These are phyloP conservation scores for Lepiota venenata DNA, from an alignment of 768 basidiomycete genomes.

Conservation along the genomic window DNA sequence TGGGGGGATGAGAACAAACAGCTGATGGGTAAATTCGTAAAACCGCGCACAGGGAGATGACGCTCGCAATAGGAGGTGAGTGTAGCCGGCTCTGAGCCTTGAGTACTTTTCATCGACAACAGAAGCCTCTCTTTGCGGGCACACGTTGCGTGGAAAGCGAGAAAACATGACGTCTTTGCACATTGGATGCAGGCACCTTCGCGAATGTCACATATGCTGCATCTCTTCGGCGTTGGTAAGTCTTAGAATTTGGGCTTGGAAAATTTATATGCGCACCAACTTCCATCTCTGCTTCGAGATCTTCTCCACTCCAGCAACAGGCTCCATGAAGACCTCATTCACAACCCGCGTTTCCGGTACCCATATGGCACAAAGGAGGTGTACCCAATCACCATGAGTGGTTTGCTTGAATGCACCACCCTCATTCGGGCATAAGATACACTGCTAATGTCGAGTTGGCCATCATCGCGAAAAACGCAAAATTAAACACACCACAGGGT, in stretches of 20 bases:
- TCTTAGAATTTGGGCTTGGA: not conserved
- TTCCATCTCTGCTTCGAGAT: slow-evolving; percentile 94
- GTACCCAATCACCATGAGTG: slow-evolving; percentile 88
- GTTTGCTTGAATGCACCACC: slow-evolving; percentile 99
- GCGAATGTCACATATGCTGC: slow-evolving; percentile 41
- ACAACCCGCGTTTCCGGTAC: slow-evolving; percentile 91
- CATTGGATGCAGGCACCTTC: slow-evolving; percentile 96
- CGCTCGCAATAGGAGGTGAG: slow-evolving; percentile 86
- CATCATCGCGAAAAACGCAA: not conserved
- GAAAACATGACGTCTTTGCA: slow-evolving; percentile 83
- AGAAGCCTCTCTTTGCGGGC: slow-evolving; percentile 83
- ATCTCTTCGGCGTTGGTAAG: slow-evolving; percentile 31
- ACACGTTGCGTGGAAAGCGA: slow-evolving; percentile 94
- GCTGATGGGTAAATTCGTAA: not conserved
- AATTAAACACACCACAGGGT: slow-evolving; percentile 72
- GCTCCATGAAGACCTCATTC: slow-evolving; percentile 98
- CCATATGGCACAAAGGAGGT: slow-evolving; percentile 96
- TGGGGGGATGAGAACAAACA: not conserved
- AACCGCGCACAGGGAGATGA: slow-evolving; percentile 75
- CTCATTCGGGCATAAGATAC: slow-evolving; percentile 94
- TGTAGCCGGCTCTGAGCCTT: slow-evolving; percentile 67
- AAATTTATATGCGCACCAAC: slow-evolving; percentile 53
- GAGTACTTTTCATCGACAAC: slow-evolving; percentile 82
- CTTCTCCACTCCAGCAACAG: slow-evolving; percentile 83
- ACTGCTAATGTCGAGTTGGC: slow-evolving; percentile 52